Percentiles rank a stretch among this genome's conserved stretches.
These are phyloP conservation scores for Panicum miliaceum DNA, from an alignment of 176 grass and related monocot species.

Conservation along the genomic window DNA sequence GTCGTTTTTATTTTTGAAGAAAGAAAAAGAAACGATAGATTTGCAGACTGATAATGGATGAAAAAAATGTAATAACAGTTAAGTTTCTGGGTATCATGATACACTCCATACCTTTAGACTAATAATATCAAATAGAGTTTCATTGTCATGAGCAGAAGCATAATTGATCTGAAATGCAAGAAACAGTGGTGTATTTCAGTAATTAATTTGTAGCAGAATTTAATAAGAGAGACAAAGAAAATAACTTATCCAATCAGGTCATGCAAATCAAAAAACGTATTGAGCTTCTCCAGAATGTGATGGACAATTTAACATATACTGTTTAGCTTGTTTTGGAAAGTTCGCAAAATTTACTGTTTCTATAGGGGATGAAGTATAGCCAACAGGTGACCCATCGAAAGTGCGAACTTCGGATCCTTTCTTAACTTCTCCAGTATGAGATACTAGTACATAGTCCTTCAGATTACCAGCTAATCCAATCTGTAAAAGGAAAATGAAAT, in stretches of 20 bases:
- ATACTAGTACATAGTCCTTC: conserved; percentile 67
- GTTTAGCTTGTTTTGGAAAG: background rate
- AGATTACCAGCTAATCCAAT: conserved; percentile 92
- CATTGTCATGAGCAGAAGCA: conserved; percentile 97
- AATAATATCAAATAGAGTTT: conserved; percentile 92
- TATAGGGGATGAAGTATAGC: conserved; percentile 68
- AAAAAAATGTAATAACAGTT: background rate
- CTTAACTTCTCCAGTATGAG: conserved; percentile 64
- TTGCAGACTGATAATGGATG: background rate
- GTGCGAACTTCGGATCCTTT: conserved; percentile 88
- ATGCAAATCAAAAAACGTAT: conserved; percentile 25
- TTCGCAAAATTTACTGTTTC: conserved; percentile 64
- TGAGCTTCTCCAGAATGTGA: background rate
- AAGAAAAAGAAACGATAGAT: conserved; percentile 24
- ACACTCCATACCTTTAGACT: conserved; percentile 74
- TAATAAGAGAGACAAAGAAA: conserved; percentile 8
- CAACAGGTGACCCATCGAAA: conserved; percentile 76
- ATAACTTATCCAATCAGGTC: background rate
- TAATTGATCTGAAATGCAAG: conserved; percentile 80
- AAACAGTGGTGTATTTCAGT: conserved; percentile 27
- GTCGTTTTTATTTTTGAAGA: background rate
- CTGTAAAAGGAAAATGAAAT: conserved; percentile 47
- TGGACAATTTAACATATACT: background rate
- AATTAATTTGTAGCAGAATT: conserved; percentile 8
- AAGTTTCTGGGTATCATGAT: background rate